phyloP scores from a whole-genome alignment of 306 rosid species.

The Sindora glabra region DNA sequence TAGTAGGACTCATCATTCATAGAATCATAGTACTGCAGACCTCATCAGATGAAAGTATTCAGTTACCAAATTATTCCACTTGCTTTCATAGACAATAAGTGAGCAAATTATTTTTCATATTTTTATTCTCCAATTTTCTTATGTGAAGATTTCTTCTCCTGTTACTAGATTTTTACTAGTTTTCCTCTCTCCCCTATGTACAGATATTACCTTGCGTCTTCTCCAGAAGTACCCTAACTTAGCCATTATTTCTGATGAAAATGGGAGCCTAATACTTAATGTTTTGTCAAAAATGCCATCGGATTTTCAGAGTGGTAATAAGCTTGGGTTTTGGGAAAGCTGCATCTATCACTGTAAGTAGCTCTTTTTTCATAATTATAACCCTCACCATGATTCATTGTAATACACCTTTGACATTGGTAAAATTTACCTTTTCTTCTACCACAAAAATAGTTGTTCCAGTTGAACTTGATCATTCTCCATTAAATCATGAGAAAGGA shows the following conservation, averaged over 20 bases:
- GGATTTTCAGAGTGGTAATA: conserved; percentile 44
- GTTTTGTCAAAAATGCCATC: conserved; percentile 37
- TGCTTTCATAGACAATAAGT: too few relatives aligned
- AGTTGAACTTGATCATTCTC: conserved; percentile 9
- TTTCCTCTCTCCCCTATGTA: not conserved
- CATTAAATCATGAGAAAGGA: conserved; percentile 12
- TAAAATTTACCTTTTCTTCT: not conserved
- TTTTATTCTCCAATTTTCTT: too few relatives aligned
- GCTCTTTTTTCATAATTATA: not conserved
- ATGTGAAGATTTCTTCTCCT: too few relatives aligned
- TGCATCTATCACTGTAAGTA: conserved; percentile 31
- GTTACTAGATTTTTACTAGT: too few relatives aligned
- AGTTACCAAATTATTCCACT: not conserved
- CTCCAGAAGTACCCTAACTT: conserved; percentile 26
- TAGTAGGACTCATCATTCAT: too few relatives aligned
- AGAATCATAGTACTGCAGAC: too few relatives aligned
- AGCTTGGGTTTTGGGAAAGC: conserved; percentile 34
- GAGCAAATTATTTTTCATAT: too few relatives aligned
- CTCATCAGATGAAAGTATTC: not conserved
- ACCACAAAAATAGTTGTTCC: conserved; percentile 33
- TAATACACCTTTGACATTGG: not conserved
- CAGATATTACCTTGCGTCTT: conserved; percentile 37
- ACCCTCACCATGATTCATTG: conserved; percentile 6
- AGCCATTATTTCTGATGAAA: conserved; percentile 21
- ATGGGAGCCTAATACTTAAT: conserved; percentile 32